Conservation (phyloP, 371 early-diverging fungal species). For the Blastocladiella emersonii region DNA sequence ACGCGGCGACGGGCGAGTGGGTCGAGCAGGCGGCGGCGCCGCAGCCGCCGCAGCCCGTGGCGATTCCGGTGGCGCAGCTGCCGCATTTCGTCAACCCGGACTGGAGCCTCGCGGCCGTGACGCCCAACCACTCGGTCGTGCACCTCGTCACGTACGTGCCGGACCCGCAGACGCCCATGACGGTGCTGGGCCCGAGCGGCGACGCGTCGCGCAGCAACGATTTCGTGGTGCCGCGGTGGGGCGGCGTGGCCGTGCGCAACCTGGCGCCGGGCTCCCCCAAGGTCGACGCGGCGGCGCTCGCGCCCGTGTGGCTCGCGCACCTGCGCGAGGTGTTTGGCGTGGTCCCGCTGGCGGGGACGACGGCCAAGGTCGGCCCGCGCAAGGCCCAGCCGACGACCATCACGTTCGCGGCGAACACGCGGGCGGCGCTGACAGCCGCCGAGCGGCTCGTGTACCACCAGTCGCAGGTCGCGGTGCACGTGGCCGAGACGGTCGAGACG, state of each 20-base stretch:
- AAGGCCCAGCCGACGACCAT: constrained; percentile 2
- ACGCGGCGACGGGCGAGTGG: background rate
- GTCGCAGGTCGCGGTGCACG: constrained; percentile 46
- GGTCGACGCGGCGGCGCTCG: constrained; percentile 24
- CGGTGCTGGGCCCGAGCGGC: constrained; percentile 44
- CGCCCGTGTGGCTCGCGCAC: constrained; percentile 62
- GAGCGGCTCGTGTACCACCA: constrained; percentile 62
- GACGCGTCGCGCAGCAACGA: constrained; percentile 43
- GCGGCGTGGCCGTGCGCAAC: constrained; percentile 70
- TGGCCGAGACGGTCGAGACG: constrained; percentile 53
- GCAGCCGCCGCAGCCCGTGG: constrained; percentile 3
- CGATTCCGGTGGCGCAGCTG: constrained; percentile 12
- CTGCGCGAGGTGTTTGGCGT: constrained; percentile 67
- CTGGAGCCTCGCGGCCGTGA: constrained; percentile 56
- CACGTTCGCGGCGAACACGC: background rate
- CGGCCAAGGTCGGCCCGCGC: constrained; percentile 11
- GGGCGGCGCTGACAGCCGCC: constrained; percentile 43
- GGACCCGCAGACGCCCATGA: constrained; percentile 40
- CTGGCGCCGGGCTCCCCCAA: constrained; percentile 13
- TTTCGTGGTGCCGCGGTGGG: constrained; percentile 86
- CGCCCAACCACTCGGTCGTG: constrained; percentile 60
- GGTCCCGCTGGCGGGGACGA: constrained; percentile 13
- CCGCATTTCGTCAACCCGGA: constrained; percentile 23
- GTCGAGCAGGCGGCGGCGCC: constrained; percentile 9
- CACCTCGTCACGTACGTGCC: constrained; percentile 81